These are phyloP conservation scores for Thalassiosira mediterranea DNA, from an alignment of 352 stramenopile genomes.

Conservation along the genomic window DNA sequence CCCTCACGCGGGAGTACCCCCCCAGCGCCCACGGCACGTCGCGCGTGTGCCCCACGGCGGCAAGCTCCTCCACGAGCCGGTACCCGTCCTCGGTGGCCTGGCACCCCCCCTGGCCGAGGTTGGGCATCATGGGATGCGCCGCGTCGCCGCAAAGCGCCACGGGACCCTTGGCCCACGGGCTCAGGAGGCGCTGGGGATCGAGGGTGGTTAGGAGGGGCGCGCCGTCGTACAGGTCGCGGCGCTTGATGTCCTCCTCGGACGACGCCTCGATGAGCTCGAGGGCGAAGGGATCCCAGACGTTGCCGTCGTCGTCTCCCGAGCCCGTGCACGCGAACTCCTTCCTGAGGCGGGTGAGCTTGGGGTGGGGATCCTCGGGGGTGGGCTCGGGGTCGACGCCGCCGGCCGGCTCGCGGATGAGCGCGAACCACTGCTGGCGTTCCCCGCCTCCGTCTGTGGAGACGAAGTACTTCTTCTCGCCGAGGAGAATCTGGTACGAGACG, in stretches of 20 bases:
- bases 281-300: conserved; percentile 86
- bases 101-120: conserved; percentile 84
- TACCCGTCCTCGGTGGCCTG: conserved; percentile 85
- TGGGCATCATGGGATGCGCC: conserved; percentile 86
- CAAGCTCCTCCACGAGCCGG: conserved; percentile 78
- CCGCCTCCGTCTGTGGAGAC: conserved; percentile 83
- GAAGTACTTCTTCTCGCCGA: conserved; percentile 86
- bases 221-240: conserved; percentile 84
- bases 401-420: conserved; percentile 80
- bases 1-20: conserved; percentile 70
- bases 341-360: conserved; percentile 77
- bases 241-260: conserved; percentile 83
- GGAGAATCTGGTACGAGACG: conserved; percentile 85
- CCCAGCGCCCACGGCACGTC: conserved; percentile 69
- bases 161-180: conserved; percentile 72
- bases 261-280: conserved; percentile 81
- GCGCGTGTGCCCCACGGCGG: conserved; percentile 66
- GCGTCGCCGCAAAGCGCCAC: conserved; percentile 84
- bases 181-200: conserved; percentile 63
- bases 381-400: conserved; percentile 81
- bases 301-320: conserved; percentile 75
- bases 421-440: conserved; percentile 86
- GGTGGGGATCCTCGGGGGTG: conserved; percentile 75
- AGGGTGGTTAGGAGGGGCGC: conserved; percentile 70
- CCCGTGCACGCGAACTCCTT: conserved; percentile 78